Evolutionary conservation across 345 rosid species (phyloP).

Genomic region (Garcia nutans): DNA sequence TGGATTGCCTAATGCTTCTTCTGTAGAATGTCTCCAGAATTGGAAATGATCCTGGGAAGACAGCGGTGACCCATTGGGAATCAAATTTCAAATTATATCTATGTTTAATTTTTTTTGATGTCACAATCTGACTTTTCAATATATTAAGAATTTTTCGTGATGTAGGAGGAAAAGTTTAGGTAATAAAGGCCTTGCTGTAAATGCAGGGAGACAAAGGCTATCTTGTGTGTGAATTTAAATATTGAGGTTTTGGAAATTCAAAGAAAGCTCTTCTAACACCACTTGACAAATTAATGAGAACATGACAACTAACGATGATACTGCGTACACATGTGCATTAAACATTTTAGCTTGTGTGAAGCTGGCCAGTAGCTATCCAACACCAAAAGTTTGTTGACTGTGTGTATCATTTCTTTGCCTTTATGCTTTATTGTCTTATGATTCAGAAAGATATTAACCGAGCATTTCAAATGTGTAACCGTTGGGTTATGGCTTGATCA

Average conservation of each 20-base stretch:
- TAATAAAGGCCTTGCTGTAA: not conserved
- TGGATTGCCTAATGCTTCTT: not conserved
- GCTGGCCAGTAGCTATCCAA: not conserved
- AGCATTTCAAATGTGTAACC: slow-evolving; percentile 3
- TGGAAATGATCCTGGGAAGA: not conserved
- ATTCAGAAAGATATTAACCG: not conserved
- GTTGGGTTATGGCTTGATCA: slow-evolving; percentile 13
- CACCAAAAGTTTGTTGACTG: not conserved
- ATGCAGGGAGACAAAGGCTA: not conserved
- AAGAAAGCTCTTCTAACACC: not conserved
- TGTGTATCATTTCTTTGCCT: not conserved
- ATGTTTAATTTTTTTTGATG: not conserved
- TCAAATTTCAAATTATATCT: not conserved
- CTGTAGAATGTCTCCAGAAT: not conserved
- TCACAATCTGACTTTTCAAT: not conserved
- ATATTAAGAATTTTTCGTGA: not conserved
- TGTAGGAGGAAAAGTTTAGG: not conserved
- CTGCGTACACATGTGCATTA: not conserved
- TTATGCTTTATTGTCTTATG: not conserved
- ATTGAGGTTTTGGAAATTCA: not conserved
- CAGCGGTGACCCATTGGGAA: not conserved
- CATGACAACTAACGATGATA: not conserved
- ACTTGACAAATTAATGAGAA: not conserved
- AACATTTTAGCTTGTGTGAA: not conserved
- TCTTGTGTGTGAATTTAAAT: not conserved